Base-by-base conservation (phyloP, 2,329 filamentous ascomycete genomes). In the Diaporthe ampelina region DNA sequence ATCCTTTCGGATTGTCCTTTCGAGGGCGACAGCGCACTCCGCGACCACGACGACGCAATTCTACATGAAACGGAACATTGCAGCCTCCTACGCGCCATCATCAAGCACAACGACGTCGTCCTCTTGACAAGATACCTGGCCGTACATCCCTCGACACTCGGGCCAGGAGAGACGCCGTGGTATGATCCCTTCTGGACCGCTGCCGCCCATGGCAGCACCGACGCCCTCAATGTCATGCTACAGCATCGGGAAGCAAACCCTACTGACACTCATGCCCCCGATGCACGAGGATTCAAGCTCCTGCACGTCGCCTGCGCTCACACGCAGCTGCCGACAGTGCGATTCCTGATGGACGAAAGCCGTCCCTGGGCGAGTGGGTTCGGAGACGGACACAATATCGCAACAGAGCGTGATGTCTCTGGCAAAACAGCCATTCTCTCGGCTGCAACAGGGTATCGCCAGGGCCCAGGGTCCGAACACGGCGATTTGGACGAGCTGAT, bases 41-140 rank as follows among this genome's bases (percentile, higher is more conserved):
- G 29, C 40, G 52, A 45, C 52, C 37, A 70, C 68, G 68, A 70
- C 35, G 68, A 52, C 37, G 37, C 48, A 40, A 17, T 57, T 13
- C 52, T 70, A 17, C n/a, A 58, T 24, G 68, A 70, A 21, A 70
- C 68, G n/a, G 50, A 56, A 57, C 58, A 40, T n/a, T 57, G 32
- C 21, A 5, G 50, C n/a, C 35, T 70, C 7, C 50, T 45, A 9
- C 15, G 52, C 29, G 11, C 68, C 32, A 45, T 70, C n/a, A 48
- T 70, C 15, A n/a, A 45, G 54, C 50, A 26, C n/a, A 57, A 70
- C 37, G 68, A 70, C 40, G 37, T 32, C n/a, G 21, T 57, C n/a
- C 68, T 70, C n/a, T 10, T 58, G 48, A 70, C 9, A n/a, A 37
- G 17, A 9, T 70, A 57, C 15, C 50, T 70, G 7, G 52, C 29